Conservation (phyloP, 495 filamentous ascomycete genomes). For the Podospora appendiculata region DNA sequence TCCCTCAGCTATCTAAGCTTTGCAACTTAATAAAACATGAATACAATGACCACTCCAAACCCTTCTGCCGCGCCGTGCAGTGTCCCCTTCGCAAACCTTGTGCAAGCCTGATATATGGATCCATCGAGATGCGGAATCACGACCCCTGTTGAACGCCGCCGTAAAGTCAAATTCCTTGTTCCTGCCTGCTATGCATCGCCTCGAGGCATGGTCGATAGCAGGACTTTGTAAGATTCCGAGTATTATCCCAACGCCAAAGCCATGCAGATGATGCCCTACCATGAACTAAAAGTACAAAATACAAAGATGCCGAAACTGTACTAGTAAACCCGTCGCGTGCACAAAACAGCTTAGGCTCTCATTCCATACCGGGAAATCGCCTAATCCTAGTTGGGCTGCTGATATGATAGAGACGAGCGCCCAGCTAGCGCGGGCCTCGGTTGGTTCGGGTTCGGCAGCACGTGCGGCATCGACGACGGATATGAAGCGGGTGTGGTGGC, state of each 20-base stretch:
- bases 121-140: too few species aligned
- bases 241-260: background rate
- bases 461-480: constrained; percentile 1
- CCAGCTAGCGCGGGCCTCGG: background rate
- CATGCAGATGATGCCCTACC: background rate
- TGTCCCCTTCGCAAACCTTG: too few species aligned
- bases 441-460: constrained; percentile 13
- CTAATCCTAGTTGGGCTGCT: background rate
- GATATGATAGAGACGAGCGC: background rate
- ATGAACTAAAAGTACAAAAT: background rate
- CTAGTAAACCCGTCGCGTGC: background rate
- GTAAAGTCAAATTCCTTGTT: too few species aligned
- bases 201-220: too few species aligned
- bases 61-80: too few species aligned
- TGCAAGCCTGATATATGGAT: too few species aligned
- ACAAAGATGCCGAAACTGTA: background rate
- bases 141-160: too few species aligned
- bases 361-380: background rate
- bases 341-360: background rate
- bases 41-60: too few species aligned
- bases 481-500: background rate
- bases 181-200: too few species aligned
- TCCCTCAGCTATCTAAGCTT: too few species aligned
- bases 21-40: too few species aligned
- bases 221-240: too few species aligned